A percentile compares a stretch with the other conserved stretches of the same genome.
Conservation (phyloP, 768 basidiomycete species). For the Naematelia encephala region DNA sequence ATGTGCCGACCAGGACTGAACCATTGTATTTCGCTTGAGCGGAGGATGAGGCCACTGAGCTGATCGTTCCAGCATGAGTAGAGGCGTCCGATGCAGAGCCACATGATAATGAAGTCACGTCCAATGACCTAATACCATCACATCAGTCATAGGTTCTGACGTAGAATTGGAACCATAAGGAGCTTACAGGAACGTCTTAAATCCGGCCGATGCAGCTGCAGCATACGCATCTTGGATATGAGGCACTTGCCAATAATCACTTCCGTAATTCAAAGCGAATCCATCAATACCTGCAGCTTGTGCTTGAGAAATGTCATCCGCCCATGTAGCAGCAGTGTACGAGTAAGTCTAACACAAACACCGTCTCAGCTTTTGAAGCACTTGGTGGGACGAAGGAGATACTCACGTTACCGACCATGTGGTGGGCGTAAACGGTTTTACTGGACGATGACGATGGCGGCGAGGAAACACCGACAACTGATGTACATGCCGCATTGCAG, state of each 20-base stretch:
- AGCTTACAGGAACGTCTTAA: slow-evolving; percentile 44
- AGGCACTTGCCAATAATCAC: slow-evolving; percentile 46
- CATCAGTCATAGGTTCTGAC: not conserved
- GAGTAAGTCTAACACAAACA: slow-evolving; percentile 42
- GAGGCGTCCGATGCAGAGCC: slow-evolving; percentile 24
- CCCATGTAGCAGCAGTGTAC: slow-evolving; percentile 45
- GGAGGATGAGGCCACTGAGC: slow-evolving; percentile 30
- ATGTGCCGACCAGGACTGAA: slow-evolving; percentile 48
- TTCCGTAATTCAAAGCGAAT: slow-evolving; percentile 52
- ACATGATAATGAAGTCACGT: slow-evolving; percentile 46
- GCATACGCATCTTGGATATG: slow-evolving; percentile 47
- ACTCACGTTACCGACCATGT: slow-evolving; percentile 47
- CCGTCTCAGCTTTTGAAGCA: not conserved
- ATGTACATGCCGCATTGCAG: slow-evolving; percentile 3
- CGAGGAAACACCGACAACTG: slow-evolving; percentile 19
- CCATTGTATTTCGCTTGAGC: slow-evolving; percentile 47
- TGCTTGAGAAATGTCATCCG: slow-evolving; percentile 47
- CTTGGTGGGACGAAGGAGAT: not conserved
- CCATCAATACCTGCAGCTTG: slow-evolving; percentile 50
- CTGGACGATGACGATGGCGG: slow-evolving; percentile 22
- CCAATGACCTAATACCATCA: slow-evolving; percentile 27
- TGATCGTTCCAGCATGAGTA: slow-evolving; percentile 33
- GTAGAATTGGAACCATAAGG: not conserved
- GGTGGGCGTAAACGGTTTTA: slow-evolving; percentile 43
- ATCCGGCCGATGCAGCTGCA: slow-evolving; percentile 37